A percentile compares a stretch with the other conserved stretches of the same genome.
Conservation (phyloP, 1,284 basidiomycete species). For the Fomitopsis pinicola region DNA sequence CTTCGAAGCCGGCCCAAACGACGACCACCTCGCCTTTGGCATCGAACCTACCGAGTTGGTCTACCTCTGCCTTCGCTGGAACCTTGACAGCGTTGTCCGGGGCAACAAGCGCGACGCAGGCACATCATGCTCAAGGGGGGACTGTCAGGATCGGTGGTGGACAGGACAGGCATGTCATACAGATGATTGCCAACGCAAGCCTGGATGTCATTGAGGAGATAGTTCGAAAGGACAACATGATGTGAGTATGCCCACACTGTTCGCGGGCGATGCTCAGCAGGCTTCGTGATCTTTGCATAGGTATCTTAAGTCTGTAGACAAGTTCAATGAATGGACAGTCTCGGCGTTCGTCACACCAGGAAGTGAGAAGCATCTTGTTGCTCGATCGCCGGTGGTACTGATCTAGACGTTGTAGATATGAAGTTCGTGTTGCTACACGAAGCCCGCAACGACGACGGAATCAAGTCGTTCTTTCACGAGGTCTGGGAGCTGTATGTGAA, state of each 20-base stretch:
- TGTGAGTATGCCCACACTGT: slow-evolving; percentile 51
- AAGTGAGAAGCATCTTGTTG: slow-evolving; percentile 53
- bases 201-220: slow-evolving; percentile 90
- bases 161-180: slow-evolving; percentile 88
- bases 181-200: slow-evolving; percentile 95
- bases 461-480: slow-evolving; percentile 85
- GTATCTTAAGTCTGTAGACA: slow-evolving; percentile 91
- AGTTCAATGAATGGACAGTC: slow-evolving; percentile 96
- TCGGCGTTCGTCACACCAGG: slow-evolving; percentile 92
- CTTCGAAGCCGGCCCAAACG: slow-evolving; percentile 61
- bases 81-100: slow-evolving; percentile 82
- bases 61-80: slow-evolving; percentile 80
- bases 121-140: slow-evolving; percentile 52
- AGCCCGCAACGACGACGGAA: slow-evolving; percentile 93
- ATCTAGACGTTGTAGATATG: slow-evolving; percentile 53
- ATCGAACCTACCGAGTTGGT: slow-evolving; percentile 80
- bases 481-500: slow-evolving; percentile 96
- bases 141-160: slow-evolving; percentile 60
- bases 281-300: slow-evolving; percentile 35
- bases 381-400: slow-evolving; percentile 7
- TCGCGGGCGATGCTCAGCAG: background rate
- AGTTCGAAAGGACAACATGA: slow-evolving; percentile 78
- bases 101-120: slow-evolving; percentile 67
- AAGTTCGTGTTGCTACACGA: slow-evolving; percentile 93
- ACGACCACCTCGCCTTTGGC: slow-evolving; percentile 58